Evolutionary conservation across 495 filamentous ascomycete genomes (phyloP).

Genomic region (Penicillium goetzii): DNA sequence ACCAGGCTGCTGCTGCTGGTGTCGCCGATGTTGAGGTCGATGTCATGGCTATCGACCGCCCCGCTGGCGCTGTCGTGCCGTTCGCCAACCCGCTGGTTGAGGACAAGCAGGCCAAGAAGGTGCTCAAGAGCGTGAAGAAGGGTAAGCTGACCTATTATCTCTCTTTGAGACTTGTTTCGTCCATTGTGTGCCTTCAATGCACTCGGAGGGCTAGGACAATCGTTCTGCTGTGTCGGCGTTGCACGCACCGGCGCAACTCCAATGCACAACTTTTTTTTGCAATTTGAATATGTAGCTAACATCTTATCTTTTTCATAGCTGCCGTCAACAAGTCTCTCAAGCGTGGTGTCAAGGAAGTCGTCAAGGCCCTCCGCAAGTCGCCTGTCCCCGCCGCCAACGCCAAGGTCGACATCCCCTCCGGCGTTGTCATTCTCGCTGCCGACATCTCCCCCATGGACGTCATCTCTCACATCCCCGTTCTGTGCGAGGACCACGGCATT

Average conservation of each 20-base stretch:
- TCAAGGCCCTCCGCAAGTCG: slow-evolving; percentile 93
- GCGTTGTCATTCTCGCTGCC: slow-evolving; percentile 87
- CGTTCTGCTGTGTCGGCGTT: neutral
- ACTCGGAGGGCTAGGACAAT: neutral
- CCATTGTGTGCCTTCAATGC: slow-evolving; percentile 5
- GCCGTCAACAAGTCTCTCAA: slow-evolving; percentile 91
- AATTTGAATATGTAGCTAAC: slow-evolving; percentile 24
- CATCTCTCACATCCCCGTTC: slow-evolving; percentile 93
- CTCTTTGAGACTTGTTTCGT: neutral
- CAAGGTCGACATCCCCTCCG: slow-evolving; percentile 57
- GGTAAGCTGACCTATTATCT: slow-evolving; percentile 56
- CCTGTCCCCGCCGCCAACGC: slow-evolving; percentile 59
- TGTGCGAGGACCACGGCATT: slow-evolving; percentile 95
- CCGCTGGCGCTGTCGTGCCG: slow-evolving; percentile 79
- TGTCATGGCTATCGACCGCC: slow-evolving; percentile 55
- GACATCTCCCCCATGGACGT: slow-evolving; percentile 98
- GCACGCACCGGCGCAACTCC: slow-evolving; percentile 10
- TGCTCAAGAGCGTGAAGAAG: slow-evolving; percentile 90
- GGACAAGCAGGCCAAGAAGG: slow-evolving; percentile 91
- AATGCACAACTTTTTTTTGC: neutral
- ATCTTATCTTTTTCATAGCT: slow-evolving; percentile 54
- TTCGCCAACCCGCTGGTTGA: slow-evolving; percentile 90
- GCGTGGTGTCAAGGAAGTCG: slow-evolving; percentile 97
- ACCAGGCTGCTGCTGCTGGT: slow-evolving; percentile 49
- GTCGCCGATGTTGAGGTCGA: slow-evolving; percentile 48